Conservation (phyloP, 2,329 filamentous ascomycete genomes). For the Aspergillus jensenii region DNA sequence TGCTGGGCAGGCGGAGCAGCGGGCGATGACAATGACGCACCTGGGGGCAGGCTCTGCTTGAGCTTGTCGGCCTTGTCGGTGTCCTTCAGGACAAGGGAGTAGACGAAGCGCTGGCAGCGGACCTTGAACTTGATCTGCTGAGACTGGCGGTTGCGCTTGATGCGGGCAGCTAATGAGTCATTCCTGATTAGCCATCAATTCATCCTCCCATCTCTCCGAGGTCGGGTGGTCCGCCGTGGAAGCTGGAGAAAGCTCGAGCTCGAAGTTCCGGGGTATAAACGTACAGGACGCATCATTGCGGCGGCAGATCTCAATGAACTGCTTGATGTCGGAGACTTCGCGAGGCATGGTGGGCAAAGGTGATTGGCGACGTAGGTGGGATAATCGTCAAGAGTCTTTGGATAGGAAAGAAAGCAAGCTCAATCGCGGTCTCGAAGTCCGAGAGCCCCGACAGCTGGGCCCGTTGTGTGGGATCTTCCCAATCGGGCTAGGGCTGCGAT, state of each 20-base stretch:
- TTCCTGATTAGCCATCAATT: slow-evolving; percentile 1
- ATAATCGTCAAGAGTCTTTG: slow-evolving; percentile 13
- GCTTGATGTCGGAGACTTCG: slow-evolving; percentile 97
- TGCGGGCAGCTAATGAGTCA: slow-evolving; percentile 68
- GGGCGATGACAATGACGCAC: slow-evolving; percentile 61
- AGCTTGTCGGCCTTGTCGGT: slow-evolving; percentile 99
- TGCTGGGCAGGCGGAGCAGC: background rate
- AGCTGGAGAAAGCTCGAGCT: background rate
- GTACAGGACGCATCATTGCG: slow-evolving; percentile 99
- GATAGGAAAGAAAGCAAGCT: slow-evolving; percentile 7
- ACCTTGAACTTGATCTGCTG: slow-evolving; percentile 99
- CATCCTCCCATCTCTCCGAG: background rate
- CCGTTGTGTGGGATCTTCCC: slow-evolving; percentile 18
- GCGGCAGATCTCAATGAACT: slow-evolving; percentile 99
- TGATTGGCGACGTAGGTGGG: slow-evolving; percentile 16
- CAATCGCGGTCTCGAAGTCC: slow-evolving; percentile 24
- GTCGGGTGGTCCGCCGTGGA: background rate
- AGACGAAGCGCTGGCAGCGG: slow-evolving; percentile 92
- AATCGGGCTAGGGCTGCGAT: slow-evolving; percentile 14
- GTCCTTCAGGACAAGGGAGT: slow-evolving; percentile 98
- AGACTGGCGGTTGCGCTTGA: slow-evolving; percentile 92
- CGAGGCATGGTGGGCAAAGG: slow-evolving; percentile 83
- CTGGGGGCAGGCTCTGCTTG: slow-evolving; percentile 96
- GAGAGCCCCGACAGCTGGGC: slow-evolving; percentile 7
- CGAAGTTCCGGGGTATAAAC: slow-evolving; percentile 44